A percentile compares a stretch with the other conserved stretches of the same genome.
Conservation (phyloP, 108 stramenopile genomes). For the Pseudonitzschia delicatissima region DNA sequence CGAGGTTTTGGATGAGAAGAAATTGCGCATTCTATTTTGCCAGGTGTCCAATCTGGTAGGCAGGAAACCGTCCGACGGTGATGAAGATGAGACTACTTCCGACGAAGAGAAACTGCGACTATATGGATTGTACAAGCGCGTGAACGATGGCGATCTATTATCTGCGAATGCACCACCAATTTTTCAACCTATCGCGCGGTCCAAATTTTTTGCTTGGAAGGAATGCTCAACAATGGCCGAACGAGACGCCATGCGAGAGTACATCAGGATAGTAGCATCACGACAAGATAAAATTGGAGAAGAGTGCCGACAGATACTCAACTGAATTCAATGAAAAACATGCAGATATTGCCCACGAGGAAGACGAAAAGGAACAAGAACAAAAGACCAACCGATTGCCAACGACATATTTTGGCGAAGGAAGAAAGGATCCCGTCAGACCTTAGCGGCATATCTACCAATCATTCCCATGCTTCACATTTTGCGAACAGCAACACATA, state of each 20-base stretch:
- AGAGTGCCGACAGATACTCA: constrained; percentile 15
- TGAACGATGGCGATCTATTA: constrained; percentile 15
- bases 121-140: constrained; percentile 62
- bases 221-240: constrained; percentile 16
- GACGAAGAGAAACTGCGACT: constrained; percentile 44
- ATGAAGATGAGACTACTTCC: constrained; percentile 15
- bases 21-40: background rate
- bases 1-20: background rate
- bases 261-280: constrained; percentile 30
- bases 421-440: too few species aligned
- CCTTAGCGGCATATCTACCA: too few species aligned
- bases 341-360: background rate
- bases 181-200: constrained; percentile 33
- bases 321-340: background rate
- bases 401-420: too few species aligned
- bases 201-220: constrained; percentile 51
- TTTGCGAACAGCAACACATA: background rate
- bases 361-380: background rate
- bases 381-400: background rate
- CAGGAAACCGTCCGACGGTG: background rate
- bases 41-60: background rate
- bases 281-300: constrained; percentile 25
- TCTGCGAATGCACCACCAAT: constrained; percentile 27
- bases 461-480: background rate
- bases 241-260: constrained; percentile 42